Evolutionary conservation across 768 basidiomycete species (phyloP).

Genomic region (Lactarius pseudohatsudake): DNA sequence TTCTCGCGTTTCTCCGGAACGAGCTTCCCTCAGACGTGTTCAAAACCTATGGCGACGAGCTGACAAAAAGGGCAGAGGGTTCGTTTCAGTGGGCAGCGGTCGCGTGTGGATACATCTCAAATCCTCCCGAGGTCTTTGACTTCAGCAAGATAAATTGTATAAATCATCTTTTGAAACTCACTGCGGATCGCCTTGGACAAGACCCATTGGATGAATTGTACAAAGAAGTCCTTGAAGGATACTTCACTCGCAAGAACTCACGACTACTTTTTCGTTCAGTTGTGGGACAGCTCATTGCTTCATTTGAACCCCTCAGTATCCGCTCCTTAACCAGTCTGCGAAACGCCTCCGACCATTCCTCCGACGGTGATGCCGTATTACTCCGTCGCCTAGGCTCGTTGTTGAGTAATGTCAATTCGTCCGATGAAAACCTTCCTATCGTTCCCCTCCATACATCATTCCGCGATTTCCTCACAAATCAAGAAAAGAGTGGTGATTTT

Average conservation of each 20-base stretch:
- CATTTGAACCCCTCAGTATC: neutral
- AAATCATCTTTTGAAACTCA: too few relatives aligned
- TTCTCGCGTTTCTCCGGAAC: neutral
- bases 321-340: neutral
- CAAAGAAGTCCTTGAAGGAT: too few relatives aligned
- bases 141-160: too few relatives aligned
- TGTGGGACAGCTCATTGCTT: neutral
- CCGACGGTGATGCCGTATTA: neutral
- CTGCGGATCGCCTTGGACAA: neutral
- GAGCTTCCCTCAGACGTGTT: neutral
- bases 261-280: neutral
- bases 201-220: too few relatives aligned
- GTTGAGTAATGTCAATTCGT: slow-evolving; percentile 4
- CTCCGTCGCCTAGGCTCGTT: slow-evolving; percentile 1
- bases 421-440: neutral
- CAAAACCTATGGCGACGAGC: neutral
- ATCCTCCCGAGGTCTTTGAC: too few relatives aligned
- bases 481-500: neutral
- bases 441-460: neutral
- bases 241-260: too few relatives aligned
- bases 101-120: neutral
- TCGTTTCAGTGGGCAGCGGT: neutral
- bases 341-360: neutral
- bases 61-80: neutral
- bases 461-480: slow-evolving; percentile 2